Base-by-base conservation (phyloP, 2,329 filamentous ascomycete genomes). In the Hirsutella rhossiliensis region DNA sequence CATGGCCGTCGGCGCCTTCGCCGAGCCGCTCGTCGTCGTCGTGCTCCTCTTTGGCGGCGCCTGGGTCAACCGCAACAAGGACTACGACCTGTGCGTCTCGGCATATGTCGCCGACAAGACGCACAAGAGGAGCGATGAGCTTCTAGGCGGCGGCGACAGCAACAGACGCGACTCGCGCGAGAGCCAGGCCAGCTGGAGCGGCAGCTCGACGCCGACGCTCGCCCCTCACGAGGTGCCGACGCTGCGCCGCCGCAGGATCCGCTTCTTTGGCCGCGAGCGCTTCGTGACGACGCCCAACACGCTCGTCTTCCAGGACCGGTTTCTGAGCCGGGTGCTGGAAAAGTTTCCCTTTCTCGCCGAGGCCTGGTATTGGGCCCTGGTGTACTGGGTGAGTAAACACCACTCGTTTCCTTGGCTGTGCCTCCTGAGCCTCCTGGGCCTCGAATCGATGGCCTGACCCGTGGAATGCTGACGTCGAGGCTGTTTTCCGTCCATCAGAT, bases 331-430 rank as follows among this genome's bases (percentile, higher is more conserved):
- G 5, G 52, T 87, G 31, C 68, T 87, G 13, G 69, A 69, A 45
- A 80, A 76, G 55, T 77, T 84, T 50, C 83, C 84, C 0, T 87
- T 87, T 56, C 60, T 87, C 27, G 78, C 80, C 1, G 84, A 87
- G 61, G 80, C 76, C 36, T 87, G 87, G 42, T 87, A 87, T 64
- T 87, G 82, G 81, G 82, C 43, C 8, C 41, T 50, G 20, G 42
- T 50, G n/a, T 50, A 50, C 31, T 50, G 48, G 48, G 48, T 49
- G 34, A 29, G 41, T 29, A n/a, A n/a, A n/a, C n/a, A n/a, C n/a
- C n/a, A n/a, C n/a, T n/a, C n/a, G n/a, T n/a, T n/a, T n/a, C n/a
- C n/a, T n/a, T n/a, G n/a, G n/a, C n/a, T n/a, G n/a, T n/a, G n/a
- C n/a, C n/a, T n/a, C n/a, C n/a, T 20, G 20, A 5, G 5, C 32